Evolutionary conservation across 2,329 filamentous ascomycete genomes (phyloP).

Genomic region (Aureobasidium sp.): DNA sequence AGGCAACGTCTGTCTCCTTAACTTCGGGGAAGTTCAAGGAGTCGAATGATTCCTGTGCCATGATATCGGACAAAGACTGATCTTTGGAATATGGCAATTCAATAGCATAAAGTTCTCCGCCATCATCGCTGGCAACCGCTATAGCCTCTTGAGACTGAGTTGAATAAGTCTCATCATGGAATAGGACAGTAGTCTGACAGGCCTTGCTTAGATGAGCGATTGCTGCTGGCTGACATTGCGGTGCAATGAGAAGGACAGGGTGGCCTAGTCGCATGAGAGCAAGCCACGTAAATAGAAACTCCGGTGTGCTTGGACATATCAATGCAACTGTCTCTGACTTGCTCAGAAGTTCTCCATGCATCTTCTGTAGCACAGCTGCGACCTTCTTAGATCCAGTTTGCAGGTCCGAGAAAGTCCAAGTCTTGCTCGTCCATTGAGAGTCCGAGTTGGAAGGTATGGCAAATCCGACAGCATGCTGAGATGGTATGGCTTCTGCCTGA

Average conservation of each 20-base stretch:
- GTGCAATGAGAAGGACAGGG: conserved; percentile 52
- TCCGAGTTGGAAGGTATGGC: conserved; percentile 27
- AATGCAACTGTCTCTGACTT: conserved; percentile 41
- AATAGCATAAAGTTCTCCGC: conserved; percentile 14
- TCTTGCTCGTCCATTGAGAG: conserved; percentile 24
- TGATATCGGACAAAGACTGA: not conserved
- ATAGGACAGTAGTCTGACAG: conserved; percentile 37
- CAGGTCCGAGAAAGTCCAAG: conserved; percentile 30
- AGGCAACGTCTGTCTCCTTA: conserved; percentile 42
- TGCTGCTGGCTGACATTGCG: conserved; percentile 40
- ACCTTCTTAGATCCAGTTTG: conserved; percentile 30
- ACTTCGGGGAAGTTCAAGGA: conserved; percentile 14
- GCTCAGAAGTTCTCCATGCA: conserved; percentile 18
- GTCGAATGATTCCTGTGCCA: not conserved
- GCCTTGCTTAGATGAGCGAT: conserved; percentile 48
- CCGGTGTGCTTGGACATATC: conserved; percentile 49
- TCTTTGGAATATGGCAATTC: conserved; percentile 18
- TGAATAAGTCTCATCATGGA: conserved; percentile 40
- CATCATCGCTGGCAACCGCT: conserved; percentile 17
- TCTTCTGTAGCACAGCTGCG: conserved; percentile 27
- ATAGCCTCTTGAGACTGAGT: conserved; percentile 28
- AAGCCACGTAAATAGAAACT: conserved; percentile 56
- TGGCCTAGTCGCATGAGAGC: conserved; percentile 51
- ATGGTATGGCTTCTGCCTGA: conserved; percentile 36
- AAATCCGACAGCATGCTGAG: conserved; percentile 46